Evolutionary conservation across 2,329 filamentous ascomycete genomes (phyloP).

Genomic region (Chalaropsis thielavioides): DNA sequence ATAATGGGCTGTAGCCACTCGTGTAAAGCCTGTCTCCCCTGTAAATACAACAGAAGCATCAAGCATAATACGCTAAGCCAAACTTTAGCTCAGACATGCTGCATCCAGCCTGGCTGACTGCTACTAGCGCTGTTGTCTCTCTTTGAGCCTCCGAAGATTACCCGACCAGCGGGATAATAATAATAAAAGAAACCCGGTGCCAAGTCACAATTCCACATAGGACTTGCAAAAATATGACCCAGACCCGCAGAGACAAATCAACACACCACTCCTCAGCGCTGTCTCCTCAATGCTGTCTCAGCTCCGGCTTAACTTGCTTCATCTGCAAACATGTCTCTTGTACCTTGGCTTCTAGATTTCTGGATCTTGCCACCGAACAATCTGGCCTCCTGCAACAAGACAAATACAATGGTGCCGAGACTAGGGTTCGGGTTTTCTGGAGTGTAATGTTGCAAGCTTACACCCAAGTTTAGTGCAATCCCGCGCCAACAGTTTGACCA

Average conservation of each 20-base stretch:
- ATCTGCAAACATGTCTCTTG: background rate
- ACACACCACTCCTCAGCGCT: background rate
- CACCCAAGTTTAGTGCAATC: too few species aligned
- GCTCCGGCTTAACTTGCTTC: background rate
- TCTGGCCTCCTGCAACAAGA: too few species aligned
- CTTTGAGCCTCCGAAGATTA: background rate
- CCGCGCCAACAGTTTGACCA: too few species aligned
- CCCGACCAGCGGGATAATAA: background rate
- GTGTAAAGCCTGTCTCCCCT: background rate
- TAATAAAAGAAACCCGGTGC: too few species aligned
- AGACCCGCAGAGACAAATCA: too few species aligned
- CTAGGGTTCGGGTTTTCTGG: background rate
- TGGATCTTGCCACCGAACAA: background rate
- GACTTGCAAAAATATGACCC: background rate
- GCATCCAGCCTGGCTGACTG: background rate
- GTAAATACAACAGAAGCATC: background rate
- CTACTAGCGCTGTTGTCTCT: background rate
- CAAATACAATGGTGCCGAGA: background rate
- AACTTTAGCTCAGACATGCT: background rate
- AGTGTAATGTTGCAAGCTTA: too few species aligned
- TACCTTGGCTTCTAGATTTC: background rate
- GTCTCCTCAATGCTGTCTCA: background rate
- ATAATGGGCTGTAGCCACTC: too few species aligned
- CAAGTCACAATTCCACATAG: background rate
- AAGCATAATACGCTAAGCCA: too few species aligned